Conservation (phyloP, 441 rosid genomes). For the Rhodomyrtus psidioides region DNA sequence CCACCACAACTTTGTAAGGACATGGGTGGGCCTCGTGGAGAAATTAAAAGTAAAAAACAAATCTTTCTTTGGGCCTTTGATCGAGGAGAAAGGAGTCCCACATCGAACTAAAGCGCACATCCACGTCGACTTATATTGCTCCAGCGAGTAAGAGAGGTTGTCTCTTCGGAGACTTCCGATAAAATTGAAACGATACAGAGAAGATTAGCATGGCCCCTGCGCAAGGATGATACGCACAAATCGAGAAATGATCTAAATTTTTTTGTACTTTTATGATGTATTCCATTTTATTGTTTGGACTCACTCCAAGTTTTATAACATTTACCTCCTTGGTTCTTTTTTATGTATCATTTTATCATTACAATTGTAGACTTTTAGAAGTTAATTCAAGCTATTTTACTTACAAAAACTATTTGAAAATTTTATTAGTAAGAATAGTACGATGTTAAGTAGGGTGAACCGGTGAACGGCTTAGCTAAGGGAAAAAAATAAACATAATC, state of each 20-base stretch:
- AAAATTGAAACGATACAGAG: conserved; percentile 14
- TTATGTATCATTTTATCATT: no score
- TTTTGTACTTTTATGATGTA: background rate
- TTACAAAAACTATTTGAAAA: background rate
- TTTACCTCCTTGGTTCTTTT: no score
- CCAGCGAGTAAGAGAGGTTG: no score
- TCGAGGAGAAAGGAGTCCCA: no score
- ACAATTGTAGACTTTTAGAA: background rate
- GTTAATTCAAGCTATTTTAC: background rate
- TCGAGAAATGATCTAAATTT: conserved; percentile 12
- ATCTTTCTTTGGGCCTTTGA: no score
- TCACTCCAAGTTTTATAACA: no score
- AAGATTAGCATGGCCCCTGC: conserved; percentile 17
- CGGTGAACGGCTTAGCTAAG: background rate
- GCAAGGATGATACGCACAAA: conserved; percentile 6
- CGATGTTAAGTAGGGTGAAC: no score
- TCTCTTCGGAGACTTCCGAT: background rate
- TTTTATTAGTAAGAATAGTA: no score
- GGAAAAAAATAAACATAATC: background rate
- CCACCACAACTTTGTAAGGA: background rate
- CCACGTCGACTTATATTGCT: no score
- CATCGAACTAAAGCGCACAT: no score
- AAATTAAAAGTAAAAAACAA: no score
- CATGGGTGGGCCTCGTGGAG: background rate
- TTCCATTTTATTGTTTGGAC: no score